A percentile compares a stretch with the other conserved stretches of the same genome.
phyloP scores from a whole-genome alignment of 176 grass and related monocot genomes.

The Bonia amplexicaulis region DNA sequence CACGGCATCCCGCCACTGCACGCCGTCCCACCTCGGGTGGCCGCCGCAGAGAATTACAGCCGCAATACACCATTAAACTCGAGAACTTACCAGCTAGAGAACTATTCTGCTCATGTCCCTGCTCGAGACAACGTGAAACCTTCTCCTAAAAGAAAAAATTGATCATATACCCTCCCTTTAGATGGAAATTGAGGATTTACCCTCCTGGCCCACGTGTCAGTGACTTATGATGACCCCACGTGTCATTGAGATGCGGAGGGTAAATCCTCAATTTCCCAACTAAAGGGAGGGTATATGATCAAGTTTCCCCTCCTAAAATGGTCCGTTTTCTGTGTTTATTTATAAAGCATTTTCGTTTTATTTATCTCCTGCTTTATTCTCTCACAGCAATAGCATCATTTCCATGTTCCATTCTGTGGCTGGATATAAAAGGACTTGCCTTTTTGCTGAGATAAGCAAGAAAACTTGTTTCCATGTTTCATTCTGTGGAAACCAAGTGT shows the following conservation, averaged over 20 bases:
- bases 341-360: constrained; percentile 1
- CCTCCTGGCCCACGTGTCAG: no score
- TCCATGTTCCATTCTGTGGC: neutral
- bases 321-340: constrained; percentile 16
- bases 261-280: no score
- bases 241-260: no score
- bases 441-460: neutral
- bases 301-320: constrained; percentile 28
- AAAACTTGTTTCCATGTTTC: neutral
- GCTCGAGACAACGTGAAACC: constrained; percentile 25
- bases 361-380: neutral
- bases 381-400: neutral
- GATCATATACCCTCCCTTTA: no score
- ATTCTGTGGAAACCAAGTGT: no score
- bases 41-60: constrained; percentile 16
- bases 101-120: constrained; percentile 41
- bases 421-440: neutral
- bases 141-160: constrained; percentile 17
- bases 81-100: constrained; percentile 20
- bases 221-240: no score
- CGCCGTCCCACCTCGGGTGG: neutral
- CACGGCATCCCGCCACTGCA: no score
- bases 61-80: neutral
- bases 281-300: no score
- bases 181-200: no score